A percentile compares a stretch with the other conserved stretches of the same genome.
phyloP scores from a whole-genome alignment of 306 rosid species.

The Sicyos edulis region DNA sequence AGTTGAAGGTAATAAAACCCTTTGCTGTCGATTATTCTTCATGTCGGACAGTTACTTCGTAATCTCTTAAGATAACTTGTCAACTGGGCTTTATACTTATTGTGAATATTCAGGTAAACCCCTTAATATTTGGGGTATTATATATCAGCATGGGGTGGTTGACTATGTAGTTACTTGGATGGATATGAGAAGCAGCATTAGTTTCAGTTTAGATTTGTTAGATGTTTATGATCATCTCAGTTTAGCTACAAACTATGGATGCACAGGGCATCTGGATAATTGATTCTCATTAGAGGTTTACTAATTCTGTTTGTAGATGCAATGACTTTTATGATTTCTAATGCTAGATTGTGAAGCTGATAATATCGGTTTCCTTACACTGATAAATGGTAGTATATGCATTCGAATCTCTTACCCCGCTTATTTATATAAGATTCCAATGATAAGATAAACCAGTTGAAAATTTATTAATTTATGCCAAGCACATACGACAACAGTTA shows the following conservation, averaged over 20 bases:
- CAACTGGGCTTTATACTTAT: background rate
- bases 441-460: background rate
- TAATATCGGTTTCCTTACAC: background rate
- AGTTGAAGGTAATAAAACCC: conserved; percentile 48
- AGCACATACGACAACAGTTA: background rate
- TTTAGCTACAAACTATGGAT: background rate
- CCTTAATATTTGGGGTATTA: background rate
- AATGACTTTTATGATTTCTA: background rate
- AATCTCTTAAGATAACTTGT: background rate
- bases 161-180: background rate
- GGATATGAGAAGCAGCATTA: conserved; percentile 5
- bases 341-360: background rate
- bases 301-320: background rate
- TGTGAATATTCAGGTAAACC: conserved; percentile 10
- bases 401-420: background rate
- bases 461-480: background rate
- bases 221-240: background rate
- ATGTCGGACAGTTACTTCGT: conserved; percentile 12
- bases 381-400: background rate
- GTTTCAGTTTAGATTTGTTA: background rate
- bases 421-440: background rate
- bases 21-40: conserved; percentile 7
- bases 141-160: conserved; percentile 12
- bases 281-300: background rate
- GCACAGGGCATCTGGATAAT: conserved; percentile 1